Evolutionary conservation across 148 eudicot species (phyloP).

Genomic region (Linanthus parryae): DNA sequence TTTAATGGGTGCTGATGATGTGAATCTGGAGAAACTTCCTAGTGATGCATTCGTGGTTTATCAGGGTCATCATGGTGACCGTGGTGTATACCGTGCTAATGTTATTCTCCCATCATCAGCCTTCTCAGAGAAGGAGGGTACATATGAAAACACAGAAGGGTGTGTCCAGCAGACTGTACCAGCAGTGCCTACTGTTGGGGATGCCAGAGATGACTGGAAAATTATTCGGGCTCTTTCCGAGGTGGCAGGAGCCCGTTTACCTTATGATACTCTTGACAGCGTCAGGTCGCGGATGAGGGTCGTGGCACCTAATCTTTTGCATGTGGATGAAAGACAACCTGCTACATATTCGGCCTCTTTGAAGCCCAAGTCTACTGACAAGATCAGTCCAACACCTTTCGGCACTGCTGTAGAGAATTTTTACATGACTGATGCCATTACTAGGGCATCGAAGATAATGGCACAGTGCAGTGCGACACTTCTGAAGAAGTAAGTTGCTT

Average conservation of each 20-base stretch:
- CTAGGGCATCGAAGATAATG: slow-evolving; percentile 97
- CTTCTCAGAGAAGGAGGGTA: slow-evolving; percentile 87
- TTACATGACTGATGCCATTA: slow-evolving; percentile 92
- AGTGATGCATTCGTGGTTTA: slow-evolving; percentile 88
- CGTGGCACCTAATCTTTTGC: slow-evolving; percentile 86
- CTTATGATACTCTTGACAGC: slow-evolving; percentile 56
- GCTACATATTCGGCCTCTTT: slow-evolving; percentile 56
- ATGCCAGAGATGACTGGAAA: slow-evolving; percentile 98
- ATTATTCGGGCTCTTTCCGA: slow-evolving; percentile 87
- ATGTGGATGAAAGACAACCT: slow-evolving; percentile 63
- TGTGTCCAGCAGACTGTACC: slow-evolving; percentile 77
- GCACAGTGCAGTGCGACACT: slow-evolving; percentile 88
- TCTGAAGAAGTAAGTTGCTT: slow-evolving; percentile 48
- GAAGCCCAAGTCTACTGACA: slow-evolving; percentile 49
- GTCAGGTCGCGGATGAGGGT: slow-evolving; percentile 57
- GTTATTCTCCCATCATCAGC: slow-evolving; percentile 90
- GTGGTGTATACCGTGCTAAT: slow-evolving; percentile 83
- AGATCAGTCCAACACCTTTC: slow-evolving; percentile 46
- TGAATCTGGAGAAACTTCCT: slow-evolving; percentile 59
- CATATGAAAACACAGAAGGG: slow-evolving; percentile 85
- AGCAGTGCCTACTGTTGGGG: slow-evolving; percentile 96
- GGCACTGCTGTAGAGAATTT: slow-evolving; percentile 67
- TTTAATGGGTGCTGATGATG: slow-evolving; percentile 96
- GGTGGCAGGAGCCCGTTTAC: slow-evolving; percentile 60
- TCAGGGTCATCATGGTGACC: slow-evolving; percentile 98